Conservation (phyloP, 1,284 basidiomycete species). For the Fistulinella cinereoalba region DNA sequence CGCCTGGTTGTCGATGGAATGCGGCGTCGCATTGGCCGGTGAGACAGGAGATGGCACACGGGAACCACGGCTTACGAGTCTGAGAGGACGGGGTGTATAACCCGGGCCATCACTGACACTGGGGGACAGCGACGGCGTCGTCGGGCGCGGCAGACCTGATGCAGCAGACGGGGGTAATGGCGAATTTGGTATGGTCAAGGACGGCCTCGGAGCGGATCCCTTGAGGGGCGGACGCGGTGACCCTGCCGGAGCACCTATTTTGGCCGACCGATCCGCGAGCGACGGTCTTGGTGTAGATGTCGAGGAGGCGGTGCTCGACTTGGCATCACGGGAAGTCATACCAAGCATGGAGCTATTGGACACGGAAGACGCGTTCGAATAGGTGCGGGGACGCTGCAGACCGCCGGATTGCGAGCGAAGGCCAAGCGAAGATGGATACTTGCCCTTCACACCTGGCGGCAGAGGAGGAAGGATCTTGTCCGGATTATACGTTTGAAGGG, state of each 20-base stretch:
- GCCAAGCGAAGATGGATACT: slow-evolving; percentile 18
- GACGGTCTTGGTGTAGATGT: slow-evolving; percentile 15
- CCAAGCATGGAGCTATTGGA: slow-evolving; percentile 22
- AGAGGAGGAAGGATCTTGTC: slow-evolving; percentile 31
- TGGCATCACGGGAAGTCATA: slow-evolving; percentile 3
- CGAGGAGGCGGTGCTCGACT: slow-evolving; percentile 9
- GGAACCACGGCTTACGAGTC: slow-evolving; percentile 21
- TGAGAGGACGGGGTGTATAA: slow-evolving; percentile 23
- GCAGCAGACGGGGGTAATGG: slow-evolving; percentile 13
- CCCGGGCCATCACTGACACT: slow-evolving; percentile 5
- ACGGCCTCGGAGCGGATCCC: slow-evolving; percentile 21
- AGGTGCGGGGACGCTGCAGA: slow-evolving; percentile 26
- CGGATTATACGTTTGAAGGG: slow-evolving; percentile 13
- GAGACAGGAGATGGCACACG: slow-evolving; percentile 13
- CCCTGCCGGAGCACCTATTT: slow-evolving; percentile 7
- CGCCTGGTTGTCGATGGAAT: slow-evolving; percentile 5
- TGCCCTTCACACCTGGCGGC: slow-evolving; percentile 12
- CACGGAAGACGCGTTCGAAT: slow-evolving; percentile 29
- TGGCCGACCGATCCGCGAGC: slow-evolving; percentile 11
- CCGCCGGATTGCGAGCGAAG: slow-evolving; percentile 10
- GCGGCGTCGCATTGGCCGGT: slow-evolving; percentile 9
- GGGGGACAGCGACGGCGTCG: slow-evolving; percentile 18
- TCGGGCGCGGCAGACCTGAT: slow-evolving; percentile 21
- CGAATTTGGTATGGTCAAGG: slow-evolving; percentile 26
- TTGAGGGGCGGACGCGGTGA: slow-evolving; percentile 20